Base-by-base conservation (phyloP, 495 filamentous ascomycete species). In the Pseudoneurospora amorphoporcata region DNA sequence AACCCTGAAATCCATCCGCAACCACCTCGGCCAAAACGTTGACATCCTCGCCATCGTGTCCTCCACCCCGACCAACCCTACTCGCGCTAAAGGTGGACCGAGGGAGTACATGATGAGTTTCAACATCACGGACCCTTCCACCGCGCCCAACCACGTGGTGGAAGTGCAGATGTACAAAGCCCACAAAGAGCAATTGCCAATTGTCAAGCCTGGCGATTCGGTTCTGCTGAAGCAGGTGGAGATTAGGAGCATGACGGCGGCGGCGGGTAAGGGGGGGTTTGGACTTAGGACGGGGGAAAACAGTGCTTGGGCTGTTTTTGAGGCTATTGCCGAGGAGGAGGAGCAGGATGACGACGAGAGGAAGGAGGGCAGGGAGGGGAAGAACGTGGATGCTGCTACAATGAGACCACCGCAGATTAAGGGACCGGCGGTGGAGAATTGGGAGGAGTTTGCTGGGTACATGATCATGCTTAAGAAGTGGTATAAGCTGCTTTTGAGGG, bases 91-190 rank as follows among this genome's bases (percentile, higher is more conserved):
- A 71, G 82, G 85, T 17, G 91, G 91, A 2, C 89, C 90, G 7
- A 84, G 87, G 71, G 91, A 96, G 76, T 94, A 88, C 79, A 84
- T 86, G 77, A 83, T 92, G 71, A 87, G 88, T 29, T 86, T 95
- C 65, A 86, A 87, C 43, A 82, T 96, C 70, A 91, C 90, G 1
- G 94, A 96, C 78, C 86, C 87, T 19, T 86, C 87, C 0, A 81
- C 83, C 12, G 83, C 82, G 1, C 85, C 86, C 1, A 76, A 74
- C 32, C 70, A 74, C 0, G 86, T 88, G 2, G 81, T 81, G 3
- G 84, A 87, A 73, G 92, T 92, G 0, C 89, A 92, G 72, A 83
- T 97, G 17, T 92, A 92, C 79, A 88, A 93, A 6, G 90, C 92
- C 1, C 89, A 90, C 77, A 90, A 90, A 75, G 86, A 87, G 14